Evolutionary conservation across 192 early-diverging fungal species (phyloP).

Genomic region (Mortierella claussenii): DNA sequence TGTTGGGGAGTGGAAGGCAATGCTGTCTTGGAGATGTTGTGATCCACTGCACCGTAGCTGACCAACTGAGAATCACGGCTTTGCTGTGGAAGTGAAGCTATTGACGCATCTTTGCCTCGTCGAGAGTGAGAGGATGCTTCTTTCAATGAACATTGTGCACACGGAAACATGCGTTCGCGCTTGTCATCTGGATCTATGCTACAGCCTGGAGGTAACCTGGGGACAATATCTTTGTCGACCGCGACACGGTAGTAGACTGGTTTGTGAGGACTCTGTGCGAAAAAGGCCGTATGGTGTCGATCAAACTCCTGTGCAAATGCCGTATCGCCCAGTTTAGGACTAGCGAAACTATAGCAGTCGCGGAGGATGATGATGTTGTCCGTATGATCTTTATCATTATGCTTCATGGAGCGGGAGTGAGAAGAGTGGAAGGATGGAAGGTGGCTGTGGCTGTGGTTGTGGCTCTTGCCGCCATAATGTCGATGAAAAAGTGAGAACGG

Average conservation of each 20-base stretch:
- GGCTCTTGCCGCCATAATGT: not conserved
- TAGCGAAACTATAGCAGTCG: conserved; percentile 59
- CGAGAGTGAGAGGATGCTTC: no score
- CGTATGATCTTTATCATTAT: not conserved
- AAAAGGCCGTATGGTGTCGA: conserved; percentile 25
- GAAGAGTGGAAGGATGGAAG: not conserved
- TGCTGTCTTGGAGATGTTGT: not conserved
- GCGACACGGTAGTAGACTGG: conserved; percentile 58
- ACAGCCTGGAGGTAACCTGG: conserved; percentile 54
- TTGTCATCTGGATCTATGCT: conserved; percentile 19
- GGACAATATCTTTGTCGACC: conserved; percentile 56
- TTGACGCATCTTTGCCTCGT: no score
- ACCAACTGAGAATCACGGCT: not conserved
- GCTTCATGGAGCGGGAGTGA: not conserved
- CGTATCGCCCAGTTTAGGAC: conserved; percentile 57
- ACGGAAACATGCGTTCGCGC: conserved; percentile 22
- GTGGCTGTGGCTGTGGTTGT: not conserved
- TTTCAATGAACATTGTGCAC: conserved; percentile 23
- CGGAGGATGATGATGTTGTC: conserved; percentile 30
- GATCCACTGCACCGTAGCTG: conserved; percentile 10
- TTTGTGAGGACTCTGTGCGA: not conserved
- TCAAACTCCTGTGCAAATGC: conserved; percentile 60
- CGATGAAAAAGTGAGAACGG: not conserved
- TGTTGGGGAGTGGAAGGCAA: not conserved
- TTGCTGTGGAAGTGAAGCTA: not conserved